Evolutionary conservation across 306 rosid genomes (phyloP).

Genomic region (Quercus engelmannii): DNA sequence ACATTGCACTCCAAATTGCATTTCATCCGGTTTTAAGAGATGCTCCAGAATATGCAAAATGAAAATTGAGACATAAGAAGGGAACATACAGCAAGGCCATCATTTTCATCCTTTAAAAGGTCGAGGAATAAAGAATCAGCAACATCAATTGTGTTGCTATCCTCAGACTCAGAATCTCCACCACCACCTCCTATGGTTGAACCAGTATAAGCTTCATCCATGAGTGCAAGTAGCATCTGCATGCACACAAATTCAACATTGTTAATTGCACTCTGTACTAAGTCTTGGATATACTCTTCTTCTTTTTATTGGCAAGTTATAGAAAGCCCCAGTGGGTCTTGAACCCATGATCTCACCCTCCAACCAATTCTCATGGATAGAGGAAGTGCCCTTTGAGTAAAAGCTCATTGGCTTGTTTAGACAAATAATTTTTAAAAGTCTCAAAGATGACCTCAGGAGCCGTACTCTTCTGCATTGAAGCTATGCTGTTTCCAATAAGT

Average conservation of each 20-base stretch:
- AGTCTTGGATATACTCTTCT: neutral
- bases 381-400: no score
- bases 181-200: constrained; percentile 91
- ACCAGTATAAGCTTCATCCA: constrained; percentile 99
- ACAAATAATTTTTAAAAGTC: constrained; percentile 8
- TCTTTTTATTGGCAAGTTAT: no score
- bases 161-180: constrained; percentile 91
- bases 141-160: constrained; percentile 66
- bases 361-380: no score
- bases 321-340: no score
- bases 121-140: constrained; percentile 87
- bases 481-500: constrained; percentile 81
- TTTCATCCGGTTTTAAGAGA: neutral
- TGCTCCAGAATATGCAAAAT: neutral
- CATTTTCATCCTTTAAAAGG: constrained; percentile 95
- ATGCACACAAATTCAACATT: constrained; percentile 16
- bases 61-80: constrained; percentile 17
- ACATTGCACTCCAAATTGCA: neutral
- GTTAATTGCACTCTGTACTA: constrained; percentile 9
- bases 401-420: neutral
- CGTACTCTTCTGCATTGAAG: constrained; percentile 88
- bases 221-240: constrained; percentile 95
- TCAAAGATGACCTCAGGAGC: constrained; percentile 77
- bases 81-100: constrained; percentile 81
- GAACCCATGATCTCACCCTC: no score